Conservation (phyloP, 345 rosid species). For the Lepidium aucheri region DNA sequence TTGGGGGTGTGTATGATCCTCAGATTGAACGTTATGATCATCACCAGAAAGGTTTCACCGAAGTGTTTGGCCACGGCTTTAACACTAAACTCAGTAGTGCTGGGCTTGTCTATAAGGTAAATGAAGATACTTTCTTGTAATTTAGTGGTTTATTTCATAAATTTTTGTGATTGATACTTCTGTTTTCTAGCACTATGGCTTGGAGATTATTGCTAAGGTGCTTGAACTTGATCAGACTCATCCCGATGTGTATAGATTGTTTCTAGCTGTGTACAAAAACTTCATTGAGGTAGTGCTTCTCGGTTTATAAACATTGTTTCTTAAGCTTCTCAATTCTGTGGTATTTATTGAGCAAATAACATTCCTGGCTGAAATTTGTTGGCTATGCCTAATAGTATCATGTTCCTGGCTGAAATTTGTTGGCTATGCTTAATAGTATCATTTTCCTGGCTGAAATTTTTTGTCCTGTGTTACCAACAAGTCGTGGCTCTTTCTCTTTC, state of each 20-base stretch:
- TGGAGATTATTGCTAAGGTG: conserved; percentile 75
- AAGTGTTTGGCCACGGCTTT: conserved; percentile 82
- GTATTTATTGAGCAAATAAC: background rate
- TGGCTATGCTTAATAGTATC: background rate
- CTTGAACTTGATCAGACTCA: conserved; percentile 60
- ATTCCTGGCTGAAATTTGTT: background rate
- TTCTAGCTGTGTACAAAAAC: conserved; percentile 65
- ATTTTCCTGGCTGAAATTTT: background rate
- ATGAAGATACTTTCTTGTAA: background rate
- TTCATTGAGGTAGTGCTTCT: conserved; percentile 63
- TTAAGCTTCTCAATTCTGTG: background rate
- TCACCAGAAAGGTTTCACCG: conserved; percentile 74
- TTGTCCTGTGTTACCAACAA: background rate
- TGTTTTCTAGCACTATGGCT: conserved; percentile 56
- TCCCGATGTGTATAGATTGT: conserved; percentile 55
- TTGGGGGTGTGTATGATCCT: conserved; percentile 79
- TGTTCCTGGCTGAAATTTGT: background rate
- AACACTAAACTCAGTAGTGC: conserved; percentile 81
- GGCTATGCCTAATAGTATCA: background rate
- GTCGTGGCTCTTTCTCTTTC: background rate
- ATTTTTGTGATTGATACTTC: background rate
- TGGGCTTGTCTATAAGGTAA: conserved; percentile 80
- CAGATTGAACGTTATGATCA: conserved; percentile 57
- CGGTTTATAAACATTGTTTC: background rate
- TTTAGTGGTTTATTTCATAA: background rate